Base-by-base conservation (phyloP, 345 rosid genomes). In the Pelargonium nanum region DNA sequence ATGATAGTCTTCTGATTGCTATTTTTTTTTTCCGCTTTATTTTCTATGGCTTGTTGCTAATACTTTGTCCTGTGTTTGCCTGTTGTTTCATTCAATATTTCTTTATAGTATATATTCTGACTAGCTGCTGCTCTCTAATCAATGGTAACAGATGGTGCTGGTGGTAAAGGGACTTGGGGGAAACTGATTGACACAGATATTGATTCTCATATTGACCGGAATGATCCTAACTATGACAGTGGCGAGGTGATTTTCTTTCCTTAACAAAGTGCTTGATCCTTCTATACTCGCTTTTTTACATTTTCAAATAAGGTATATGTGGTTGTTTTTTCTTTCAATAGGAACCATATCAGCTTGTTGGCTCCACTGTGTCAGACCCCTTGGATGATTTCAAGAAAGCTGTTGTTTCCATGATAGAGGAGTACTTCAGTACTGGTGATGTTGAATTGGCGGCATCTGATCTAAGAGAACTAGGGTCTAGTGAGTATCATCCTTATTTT, bases 111-210 rank as follows among this genome's bases (percentile, higher is more conserved):
- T 23, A 45, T 24, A 17, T 52, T 26, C 10, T 51, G 61, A 58
- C 34, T n/a, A 19, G n/a, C 34, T 48, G 53, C 51, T 15, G 15
- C 6, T 26, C 45, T 24, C 64, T 26, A 53, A 51, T 65, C 24
- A 40, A 52, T 77, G 60, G 51, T 66, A 70, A 53, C 73, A 93
- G 99, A 94, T 59, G 97, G 97, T 62, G 99, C 73, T 66, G 96
- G 97, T 32, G 99, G 99, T n/a, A 90, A 87, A 75, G 97, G 97
- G 45, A 86, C 97, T 9, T 90, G 97, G 97, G 99, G 99, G 15
- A 94, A 88, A 74, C 85, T 94, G 60, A 88, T 94, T 26, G 99
- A 94, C 67, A 85, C 90, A 6, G 96, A 81, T 60, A 79, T 70
- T 58, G 97, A 81, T 57, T 71, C 72, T 53, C 86, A 57, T 58